Conservation (phyloP, 2,329 filamentous ascomycete genomes). For the Pseudogymnoascus sp. region DNA sequence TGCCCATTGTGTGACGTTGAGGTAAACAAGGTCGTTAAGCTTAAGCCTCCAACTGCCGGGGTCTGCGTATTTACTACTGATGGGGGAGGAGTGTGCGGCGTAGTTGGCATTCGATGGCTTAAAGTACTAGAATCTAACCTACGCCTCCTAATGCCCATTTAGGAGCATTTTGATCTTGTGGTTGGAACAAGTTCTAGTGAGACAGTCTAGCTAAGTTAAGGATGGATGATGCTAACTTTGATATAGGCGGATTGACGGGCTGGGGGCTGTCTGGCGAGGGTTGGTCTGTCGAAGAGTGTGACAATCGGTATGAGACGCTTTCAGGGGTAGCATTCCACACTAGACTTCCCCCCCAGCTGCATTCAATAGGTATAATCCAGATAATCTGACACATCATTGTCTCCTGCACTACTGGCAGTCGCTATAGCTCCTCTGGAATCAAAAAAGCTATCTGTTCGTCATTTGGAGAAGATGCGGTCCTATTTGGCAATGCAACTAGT, state of each 20-base stretch:
- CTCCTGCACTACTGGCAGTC: constrained; percentile 10
- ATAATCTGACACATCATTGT: neutral
- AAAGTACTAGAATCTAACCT: no score
- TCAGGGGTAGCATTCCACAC: constrained; percentile 9
- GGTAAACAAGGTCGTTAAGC: no score
- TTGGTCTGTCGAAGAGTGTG: constrained; percentile 12
- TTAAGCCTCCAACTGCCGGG: no score
- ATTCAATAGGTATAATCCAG: neutral
- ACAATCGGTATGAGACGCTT: constrained; percentile 8
- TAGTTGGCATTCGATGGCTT: no score
- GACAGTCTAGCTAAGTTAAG: neutral
- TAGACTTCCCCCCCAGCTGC: neutral
- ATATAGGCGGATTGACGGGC: constrained; percentile 10
- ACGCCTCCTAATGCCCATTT: no score
- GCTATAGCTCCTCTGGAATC: constrained; percentile 12
- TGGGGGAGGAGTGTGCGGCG: no score
- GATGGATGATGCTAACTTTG: neutral
- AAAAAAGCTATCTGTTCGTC: constrained; percentile 6
- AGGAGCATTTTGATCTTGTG: no score
- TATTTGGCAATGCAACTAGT: neutral
- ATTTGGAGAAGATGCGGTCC: neutral
- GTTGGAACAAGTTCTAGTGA: no score
- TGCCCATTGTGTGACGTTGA: no score
- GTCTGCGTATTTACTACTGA: no score
- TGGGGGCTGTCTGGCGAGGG: constrained; percentile 12